Percentiles rank a stretch among this genome's conserved stretches.
Conservation (phyloP, 106 monocot species). For the Triglochin maritima region DNA sequence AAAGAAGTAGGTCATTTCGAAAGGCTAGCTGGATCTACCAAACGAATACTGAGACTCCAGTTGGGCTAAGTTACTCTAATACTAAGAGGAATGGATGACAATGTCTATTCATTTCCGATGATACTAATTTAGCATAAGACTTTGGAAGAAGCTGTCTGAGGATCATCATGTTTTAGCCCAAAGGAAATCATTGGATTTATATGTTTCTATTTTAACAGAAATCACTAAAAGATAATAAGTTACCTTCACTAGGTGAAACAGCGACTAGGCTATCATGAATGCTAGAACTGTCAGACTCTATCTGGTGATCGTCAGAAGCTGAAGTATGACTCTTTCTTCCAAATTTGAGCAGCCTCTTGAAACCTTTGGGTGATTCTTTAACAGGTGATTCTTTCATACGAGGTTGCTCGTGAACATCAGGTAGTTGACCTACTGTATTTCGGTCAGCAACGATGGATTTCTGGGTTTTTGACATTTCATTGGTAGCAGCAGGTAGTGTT, state of each 20-base stretch:
- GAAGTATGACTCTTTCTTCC: slow-evolving; percentile 54
- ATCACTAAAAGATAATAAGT: background rate
- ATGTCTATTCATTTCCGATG: background rate
- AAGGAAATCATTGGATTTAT: too few relatives aligned
- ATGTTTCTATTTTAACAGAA: too few relatives aligned
- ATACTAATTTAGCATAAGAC: background rate
- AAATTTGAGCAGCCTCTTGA: slow-evolving; percentile 76
- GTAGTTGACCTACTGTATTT: slow-evolving; percentile 14
- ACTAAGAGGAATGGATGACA: background rate
- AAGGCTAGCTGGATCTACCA: too few relatives aligned
- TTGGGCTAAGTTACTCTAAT: background rate
- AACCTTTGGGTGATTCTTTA: slow-evolving; percentile 67
- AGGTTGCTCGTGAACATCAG: slow-evolving; percentile 36
- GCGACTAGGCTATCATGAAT: slow-evolving; percentile 17
- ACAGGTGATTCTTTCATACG: slow-evolving; percentile 43
- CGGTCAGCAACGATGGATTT: background rate
- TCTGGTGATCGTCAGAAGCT: slow-evolving; percentile 24
- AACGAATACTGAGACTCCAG: too few relatives aligned
- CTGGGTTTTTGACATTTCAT: background rate
- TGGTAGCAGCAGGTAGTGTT: background rate
- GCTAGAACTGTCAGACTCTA: slow-evolving; percentile 32
- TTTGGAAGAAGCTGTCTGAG: background rate
- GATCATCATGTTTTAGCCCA: too few relatives aligned
- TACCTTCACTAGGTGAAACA: slow-evolving; percentile 4
- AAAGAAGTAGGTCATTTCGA: too few relatives aligned